Evolutionary conservation across 257 asterid species (phyloP), one percentile per base, ranked within the genome.

Genomic region (Orobanche coerulescens): DNA sequence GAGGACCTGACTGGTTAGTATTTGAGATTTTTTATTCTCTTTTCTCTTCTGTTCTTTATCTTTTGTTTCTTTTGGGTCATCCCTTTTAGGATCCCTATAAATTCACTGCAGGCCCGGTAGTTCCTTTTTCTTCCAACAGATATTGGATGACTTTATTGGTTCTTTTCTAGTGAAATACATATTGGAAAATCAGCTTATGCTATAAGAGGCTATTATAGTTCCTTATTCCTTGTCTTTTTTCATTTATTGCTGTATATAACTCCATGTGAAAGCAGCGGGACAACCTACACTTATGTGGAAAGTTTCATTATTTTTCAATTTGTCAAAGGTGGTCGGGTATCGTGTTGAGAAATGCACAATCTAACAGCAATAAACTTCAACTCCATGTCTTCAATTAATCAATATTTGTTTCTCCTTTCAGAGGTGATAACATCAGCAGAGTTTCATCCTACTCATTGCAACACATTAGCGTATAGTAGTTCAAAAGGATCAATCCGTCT

Each of bases 361-460:
- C 57, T 53, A 36, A 51, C 63, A 16, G 48, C 16, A 30, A 12
- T 2, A 31, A 31, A 36, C 47, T 25, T 15, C 26, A 43, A n/a
- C 11, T 69, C n/a, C n/a, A n/a, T n/a, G 65, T 13, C 42, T 66
- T 28, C n/a, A 49, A 11, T 65, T 58, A 43, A 66, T 40, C 70
- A 48, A 39, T 64, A 23, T 33, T 39, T 64, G 51, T 79, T 72
- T 58, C 50, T 42, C 53, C 14, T 73, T 79, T 82, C 85, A 87
- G 96, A 87, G 94, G 96, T 87, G 57, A 84, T 87, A 73, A 87
- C 96, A 23, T 84, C 96, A 42, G 96, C 96, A 59, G 96, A 87
- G 68, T 87, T 87, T 76, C 96, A 87, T 76, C 96, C 96, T 66
- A 73, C 87, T 61, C 96, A 87, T 58, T 87, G 96, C 88, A 84